Evolutionary conservation across 2,329 filamentous ascomycete genomes (phyloP).

Genomic region (Penicillium fuscoglaucum): DNA sequence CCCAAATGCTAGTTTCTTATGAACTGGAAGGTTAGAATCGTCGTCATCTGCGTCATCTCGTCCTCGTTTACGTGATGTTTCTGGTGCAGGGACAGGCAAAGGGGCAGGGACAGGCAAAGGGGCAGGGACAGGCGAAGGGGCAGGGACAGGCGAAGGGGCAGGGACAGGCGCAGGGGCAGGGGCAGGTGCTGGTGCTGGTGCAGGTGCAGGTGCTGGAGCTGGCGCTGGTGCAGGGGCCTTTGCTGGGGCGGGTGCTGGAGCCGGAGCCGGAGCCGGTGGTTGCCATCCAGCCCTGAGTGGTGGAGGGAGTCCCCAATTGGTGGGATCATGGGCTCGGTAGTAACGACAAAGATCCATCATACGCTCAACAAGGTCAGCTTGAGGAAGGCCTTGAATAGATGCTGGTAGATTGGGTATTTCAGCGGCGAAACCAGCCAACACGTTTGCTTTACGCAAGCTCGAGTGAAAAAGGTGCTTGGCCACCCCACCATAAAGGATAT

Average conservation of each 20-base stretch:
- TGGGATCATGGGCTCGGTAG: not conserved
- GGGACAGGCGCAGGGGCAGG: not conserved
- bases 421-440: not conserved
- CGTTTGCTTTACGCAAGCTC: not conserved
- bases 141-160: no score
- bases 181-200: no score
- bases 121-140: not conserved
- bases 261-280: not conserved
- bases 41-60: not conserved
- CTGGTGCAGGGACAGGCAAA: not conserved
- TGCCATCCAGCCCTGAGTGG: not conserved
- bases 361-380: not conserved
- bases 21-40: not conserved
- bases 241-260: not conserved
- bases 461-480: not conserved
- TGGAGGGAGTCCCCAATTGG: not conserved
- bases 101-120: no score
- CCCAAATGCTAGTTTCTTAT: not conserved
- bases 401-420: not conserved
- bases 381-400: not conserved
- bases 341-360: not conserved
- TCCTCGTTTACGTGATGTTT: not conserved
- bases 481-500: accelerated
- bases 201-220: no score
- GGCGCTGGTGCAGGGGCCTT: no score